These are phyloP conservation scores for Gonapodya prolifera DNA, from an alignment of 192 early-diverging fungal genomes.

Conservation along the genomic window DNA sequence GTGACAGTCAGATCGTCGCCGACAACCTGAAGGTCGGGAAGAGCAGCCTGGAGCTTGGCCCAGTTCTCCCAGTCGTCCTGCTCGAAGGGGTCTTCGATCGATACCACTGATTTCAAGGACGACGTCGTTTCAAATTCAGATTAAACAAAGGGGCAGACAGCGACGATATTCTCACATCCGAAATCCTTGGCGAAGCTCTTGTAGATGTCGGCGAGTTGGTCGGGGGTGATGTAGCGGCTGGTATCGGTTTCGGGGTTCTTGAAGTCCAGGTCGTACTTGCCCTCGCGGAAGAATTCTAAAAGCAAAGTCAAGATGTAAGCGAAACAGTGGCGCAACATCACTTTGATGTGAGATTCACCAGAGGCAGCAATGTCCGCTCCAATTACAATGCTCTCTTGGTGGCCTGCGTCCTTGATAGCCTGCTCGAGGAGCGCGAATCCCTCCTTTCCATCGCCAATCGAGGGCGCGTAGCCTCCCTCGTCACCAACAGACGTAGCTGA, in stretches of 20 bases:
- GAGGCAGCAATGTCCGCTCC: constrained; percentile 97
- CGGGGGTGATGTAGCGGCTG: constrained; percentile 55
- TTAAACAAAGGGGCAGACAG: no score
- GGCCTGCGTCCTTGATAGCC: constrained; percentile 89
- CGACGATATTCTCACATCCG: constrained; percentile 55
- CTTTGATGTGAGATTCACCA: constrained; percentile 9
- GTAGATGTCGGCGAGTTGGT: constrained; percentile 78
- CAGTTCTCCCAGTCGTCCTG: constrained; percentile 97
- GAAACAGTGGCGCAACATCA: not conserved
- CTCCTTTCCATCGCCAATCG: constrained; percentile 93
- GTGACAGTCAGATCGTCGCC: constrained; percentile 98
- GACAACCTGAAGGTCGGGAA: constrained; percentile 74
- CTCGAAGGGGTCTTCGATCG: constrained; percentile 98
- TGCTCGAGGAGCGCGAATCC: constrained; percentile 81
- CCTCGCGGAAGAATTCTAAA: constrained; percentile 88
- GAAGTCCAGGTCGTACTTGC: constrained; percentile 97
- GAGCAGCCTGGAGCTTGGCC: constrained; percentile 54
- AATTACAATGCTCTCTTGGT: constrained; percentile 92
- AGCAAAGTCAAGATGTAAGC: no score
- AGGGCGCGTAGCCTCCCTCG: constrained; percentile 98
- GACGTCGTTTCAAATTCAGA: not conserved
- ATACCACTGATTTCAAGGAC: constrained; percentile 44
- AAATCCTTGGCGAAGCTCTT: constrained; percentile 64
- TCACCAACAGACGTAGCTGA: constrained; percentile 95
- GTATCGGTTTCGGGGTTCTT: constrained; percentile 80